Percentiles rank a stretch among this genome's conserved stretches.
phyloP scores from a whole-genome alignment of 768 basidiomycete genomes.

The Rhizopogon vulgaris region DNA sequence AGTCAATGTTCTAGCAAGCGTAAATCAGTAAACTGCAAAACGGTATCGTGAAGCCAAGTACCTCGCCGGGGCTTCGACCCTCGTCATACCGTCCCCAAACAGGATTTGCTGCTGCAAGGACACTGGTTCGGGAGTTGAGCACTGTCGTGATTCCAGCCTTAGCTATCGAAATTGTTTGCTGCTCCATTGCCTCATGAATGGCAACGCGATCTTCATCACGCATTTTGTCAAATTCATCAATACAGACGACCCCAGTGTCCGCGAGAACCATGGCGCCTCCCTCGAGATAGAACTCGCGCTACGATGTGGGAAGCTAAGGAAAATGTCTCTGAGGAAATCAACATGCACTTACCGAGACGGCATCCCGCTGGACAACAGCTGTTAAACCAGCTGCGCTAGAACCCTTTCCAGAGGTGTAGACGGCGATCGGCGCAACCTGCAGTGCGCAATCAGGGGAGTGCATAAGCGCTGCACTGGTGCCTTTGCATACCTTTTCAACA shows the following conservation, averaged over 20 bases:
- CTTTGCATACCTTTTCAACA: conserved; percentile 74
- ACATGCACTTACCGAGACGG: conserved; percentile 65
- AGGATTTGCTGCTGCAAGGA: conserved; percentile 95
- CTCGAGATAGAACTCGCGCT: conserved; percentile 98
- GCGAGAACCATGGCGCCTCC: conserved; percentile 99
- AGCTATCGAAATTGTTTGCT: conserved; percentile 98
- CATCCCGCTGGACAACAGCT: conserved; percentile 92
- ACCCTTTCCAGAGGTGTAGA: conserved; percentile 98
- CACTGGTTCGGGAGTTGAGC: conserved; percentile 91
- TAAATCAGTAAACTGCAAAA: not conserved
- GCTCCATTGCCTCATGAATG: conserved; percentile 99
- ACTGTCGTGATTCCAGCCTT: conserved; percentile 99
- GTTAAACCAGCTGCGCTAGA: conserved; percentile 98
- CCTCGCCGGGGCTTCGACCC: conserved; percentile 92
- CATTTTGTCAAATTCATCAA: conserved; percentile 99
- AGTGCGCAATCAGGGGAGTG: not conserved
- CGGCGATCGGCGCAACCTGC: conserved; percentile 93
- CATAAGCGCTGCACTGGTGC: not conserved
- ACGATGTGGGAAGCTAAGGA: conserved; percentile 6
- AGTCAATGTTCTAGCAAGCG: conserved; percentile 73
- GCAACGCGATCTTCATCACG: conserved; percentile 98
- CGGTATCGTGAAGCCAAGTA: conserved; percentile 16
- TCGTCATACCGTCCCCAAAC: conserved; percentile 98
- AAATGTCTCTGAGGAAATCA: not conserved
- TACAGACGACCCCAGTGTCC: conserved; percentile 97